These are phyloP conservation scores for Aeminium ludgeri DNA, from an alignment of 495 filamentous ascomycete species.

Conservation along the genomic window DNA sequence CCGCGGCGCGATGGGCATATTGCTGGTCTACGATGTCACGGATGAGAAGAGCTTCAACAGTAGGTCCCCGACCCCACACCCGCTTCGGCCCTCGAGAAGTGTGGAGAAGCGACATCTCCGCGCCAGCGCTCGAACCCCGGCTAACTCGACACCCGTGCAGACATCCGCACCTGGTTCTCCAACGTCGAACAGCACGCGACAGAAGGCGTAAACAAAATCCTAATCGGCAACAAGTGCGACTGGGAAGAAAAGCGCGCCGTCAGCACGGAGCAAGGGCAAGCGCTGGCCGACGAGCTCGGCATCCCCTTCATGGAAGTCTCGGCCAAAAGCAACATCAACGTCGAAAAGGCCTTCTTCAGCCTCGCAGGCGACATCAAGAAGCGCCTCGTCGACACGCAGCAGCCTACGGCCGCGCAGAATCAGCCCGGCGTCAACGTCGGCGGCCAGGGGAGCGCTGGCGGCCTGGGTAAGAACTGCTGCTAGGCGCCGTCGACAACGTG, in stretches of 20 bases:
- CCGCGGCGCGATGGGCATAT: conserved; percentile 92
- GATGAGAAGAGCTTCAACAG: conserved; percentile 96
- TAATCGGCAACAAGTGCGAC: conserved; percentile 99
- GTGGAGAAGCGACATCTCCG: neutral
- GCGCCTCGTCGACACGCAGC: conserved; percentile 69
- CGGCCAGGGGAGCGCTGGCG: conserved; percentile 40
- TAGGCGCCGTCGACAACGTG: too few relatives aligned
- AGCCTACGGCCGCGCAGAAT: conserved; percentile 42
- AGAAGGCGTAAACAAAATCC: conserved; percentile 98
- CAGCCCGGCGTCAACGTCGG: conserved; percentile 54
- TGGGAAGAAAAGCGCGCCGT: conserved; percentile 98
- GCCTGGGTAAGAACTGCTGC: conserved; percentile 69
- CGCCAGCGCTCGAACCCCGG: neutral
- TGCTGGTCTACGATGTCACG: conserved; percentile 96
- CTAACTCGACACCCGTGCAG: conserved; percentile 29
- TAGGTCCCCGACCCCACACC: conserved; percentile 31
- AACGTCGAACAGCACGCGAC: conserved; percentile 99
- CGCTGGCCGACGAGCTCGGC: conserved; percentile 84
- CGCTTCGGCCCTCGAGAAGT: neutral
- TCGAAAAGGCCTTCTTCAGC: conserved; percentile 95
- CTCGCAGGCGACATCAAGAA: conserved; percentile 97
- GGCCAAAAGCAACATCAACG: conserved; percentile 97
- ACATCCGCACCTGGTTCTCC: conserved; percentile 97
- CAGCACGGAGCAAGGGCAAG: conserved; percentile 81
- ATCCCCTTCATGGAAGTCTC: conserved; percentile 98